phyloP scores from a whole-genome alignment of 257 asterid species.

The Nicotiana otophora region DNA sequence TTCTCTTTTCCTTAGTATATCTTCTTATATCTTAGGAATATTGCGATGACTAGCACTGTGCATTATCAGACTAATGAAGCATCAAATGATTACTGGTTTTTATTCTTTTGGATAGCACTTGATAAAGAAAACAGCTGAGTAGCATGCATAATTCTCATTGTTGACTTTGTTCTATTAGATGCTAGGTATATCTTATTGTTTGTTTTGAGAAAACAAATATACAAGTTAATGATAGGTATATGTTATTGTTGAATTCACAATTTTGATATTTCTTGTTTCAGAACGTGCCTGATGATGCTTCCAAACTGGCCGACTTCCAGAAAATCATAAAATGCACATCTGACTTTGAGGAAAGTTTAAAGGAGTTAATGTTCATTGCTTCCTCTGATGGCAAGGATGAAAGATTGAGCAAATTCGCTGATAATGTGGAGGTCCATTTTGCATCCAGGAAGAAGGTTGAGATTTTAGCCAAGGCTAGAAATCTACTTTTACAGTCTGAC shows the following conservation, averaged over 20 bases:
- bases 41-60: not conserved
- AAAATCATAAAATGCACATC: slow-evolving; percentile 63
- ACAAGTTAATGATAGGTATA: not conserved
- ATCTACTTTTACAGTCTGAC: slow-evolving; percentile 60
- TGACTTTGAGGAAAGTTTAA: slow-evolving; percentile 69
- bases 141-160: not conserved
- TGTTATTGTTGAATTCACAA: not conserved
- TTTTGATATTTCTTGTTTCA: slow-evolving; percentile 30
- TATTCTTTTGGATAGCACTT: not conserved
- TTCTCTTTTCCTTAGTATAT: not conserved
- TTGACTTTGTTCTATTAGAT: not conserved
- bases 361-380: slow-evolving; percentile 69
- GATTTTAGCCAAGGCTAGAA: slow-evolving; percentile 82
- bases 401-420: slow-evolving; percentile 71
- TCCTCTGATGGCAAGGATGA: slow-evolving; percentile 63
- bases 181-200: not conserved
- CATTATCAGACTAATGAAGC: not conserved
- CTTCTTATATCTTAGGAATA: not conserved
- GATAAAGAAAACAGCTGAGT: not conserved
- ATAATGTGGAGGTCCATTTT: slow-evolving; percentile 92
- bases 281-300: slow-evolving; percentile 96
- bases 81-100: not conserved
- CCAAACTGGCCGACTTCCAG: slow-evolving; percentile 88
- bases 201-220: no score
- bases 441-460: slow-evolving; percentile 84